Percentiles rank a stretch among this genome's conserved stretches.
phyloP scores from a whole-genome alignment of 1,139 yeast genomes.

The Torulaspora pretoriensis region DNA sequence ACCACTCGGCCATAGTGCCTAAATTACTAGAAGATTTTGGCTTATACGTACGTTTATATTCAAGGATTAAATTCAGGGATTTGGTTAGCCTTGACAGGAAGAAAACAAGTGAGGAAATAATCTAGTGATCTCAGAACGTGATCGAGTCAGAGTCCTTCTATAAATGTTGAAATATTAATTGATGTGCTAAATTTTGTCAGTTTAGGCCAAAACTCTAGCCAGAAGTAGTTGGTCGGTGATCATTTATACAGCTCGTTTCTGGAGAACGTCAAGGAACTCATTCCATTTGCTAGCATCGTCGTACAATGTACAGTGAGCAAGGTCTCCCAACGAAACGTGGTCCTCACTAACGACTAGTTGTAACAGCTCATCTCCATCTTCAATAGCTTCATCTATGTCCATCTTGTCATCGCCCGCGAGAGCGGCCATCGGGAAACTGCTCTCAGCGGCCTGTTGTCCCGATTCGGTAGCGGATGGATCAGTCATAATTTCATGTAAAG shows the following conservation, averaged over 20 bases:
- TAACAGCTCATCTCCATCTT: constrained; percentile 5
- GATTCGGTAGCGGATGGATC: constrained; percentile 23
- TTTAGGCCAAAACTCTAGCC: no score
- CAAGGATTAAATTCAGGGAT: no score
- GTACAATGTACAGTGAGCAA: constrained; percentile 27
- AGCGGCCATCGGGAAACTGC: constrained; percentile 6
- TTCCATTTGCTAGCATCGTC: constrained; percentile 27
- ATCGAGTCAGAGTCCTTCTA: no score
- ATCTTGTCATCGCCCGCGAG: constrained; percentile 13
- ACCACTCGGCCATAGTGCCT: constrained; percentile 37
- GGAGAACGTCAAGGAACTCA: constrained; percentile 18
- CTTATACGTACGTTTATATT: background rate
- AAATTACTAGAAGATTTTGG: background rate
- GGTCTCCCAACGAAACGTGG: constrained; percentile 23
- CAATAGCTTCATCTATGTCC: constrained; percentile 13
- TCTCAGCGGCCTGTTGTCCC: constrained; percentile 1
- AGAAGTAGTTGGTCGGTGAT: no score
- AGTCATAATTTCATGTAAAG: constrained; percentile 33
- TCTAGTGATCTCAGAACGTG: no score
- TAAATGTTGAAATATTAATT: background rate
- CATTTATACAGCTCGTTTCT: constrained; percentile 1
- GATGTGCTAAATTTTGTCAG: no score
- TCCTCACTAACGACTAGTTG: constrained; percentile 32
- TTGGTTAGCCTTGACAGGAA: background rate
- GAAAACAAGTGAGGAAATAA: background rate